Evolutionary conservation across 768 basidiomycete species (phyloP), one percentile per base, ranked within the genome.

Genomic region (Hirschioporus abietinus): DNA sequence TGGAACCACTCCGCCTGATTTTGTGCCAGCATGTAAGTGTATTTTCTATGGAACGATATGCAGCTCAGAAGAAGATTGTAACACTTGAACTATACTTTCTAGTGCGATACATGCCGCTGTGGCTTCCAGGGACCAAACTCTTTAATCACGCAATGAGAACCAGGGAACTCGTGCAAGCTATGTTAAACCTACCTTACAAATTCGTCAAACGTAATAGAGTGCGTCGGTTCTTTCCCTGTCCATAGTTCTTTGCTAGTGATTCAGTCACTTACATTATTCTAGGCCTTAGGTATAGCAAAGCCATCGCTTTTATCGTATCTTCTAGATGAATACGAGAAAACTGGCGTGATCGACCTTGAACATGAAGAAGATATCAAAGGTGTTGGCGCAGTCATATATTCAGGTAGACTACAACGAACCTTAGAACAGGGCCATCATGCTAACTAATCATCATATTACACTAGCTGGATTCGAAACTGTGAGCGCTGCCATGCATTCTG

Each of bases 51-150:
- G 12, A 52, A 15, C 3, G 42, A 8, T n/a, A 60, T 64, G 23
- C 68, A 12, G 60, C 20, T 25, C 1, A 7, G 25, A 20, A 25
- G n/a, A n/a, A n/a, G n/a, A n/a, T n/a, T n/a, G n/a, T n/a, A n/a
- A n/a, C n/a, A n/a, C n/a, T n/a, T n/a, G n/a, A n/a, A n/a, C n/a
- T n/a, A n/a, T n/a, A n/a, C n/a, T n/a, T n/a, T n/a, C n/a, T 62
- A 76, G 75, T 77, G 12, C 65, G 57, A 42, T 68, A 70, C 65
- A 60, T 76, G 0, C 78, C 78, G 9, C 42, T 30, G 9, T 78
- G 78, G 77, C 66, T 79, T n/a, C 78, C 78, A 0, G 77, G 76
- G 1, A 69, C 76, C 0, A 68, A 58, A 7, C 78, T 74, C 69
- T 74, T 74, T 60, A 59, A 65, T 20, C 67, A 72, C 35, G 72